Conservation (phyloP, 306 rosid species). For the Cotoneaster glaucophyllus region DNA sequence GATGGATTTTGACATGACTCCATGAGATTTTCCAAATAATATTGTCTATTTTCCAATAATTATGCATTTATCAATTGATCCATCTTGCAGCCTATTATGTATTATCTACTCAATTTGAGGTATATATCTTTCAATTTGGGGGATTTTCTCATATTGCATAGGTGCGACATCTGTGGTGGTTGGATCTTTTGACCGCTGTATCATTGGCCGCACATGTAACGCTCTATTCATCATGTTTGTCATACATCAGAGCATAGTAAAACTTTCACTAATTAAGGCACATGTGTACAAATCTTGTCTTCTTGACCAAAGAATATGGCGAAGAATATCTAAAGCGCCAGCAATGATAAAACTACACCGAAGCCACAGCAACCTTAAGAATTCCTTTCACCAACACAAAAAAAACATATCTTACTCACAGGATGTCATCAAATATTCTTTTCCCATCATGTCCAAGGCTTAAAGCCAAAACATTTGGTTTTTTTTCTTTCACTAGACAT, state of each 20-base stretch:
- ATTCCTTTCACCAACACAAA: background rate
- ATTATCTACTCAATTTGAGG: conserved; percentile 27
- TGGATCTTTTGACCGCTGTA: background rate
- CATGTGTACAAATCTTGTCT: background rate
- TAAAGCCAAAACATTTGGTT: background rate
- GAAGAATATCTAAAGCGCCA: background rate
- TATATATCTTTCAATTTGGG: background rate
- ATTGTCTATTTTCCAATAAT: conserved; percentile 37
- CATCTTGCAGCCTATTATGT: conserved; percentile 26
- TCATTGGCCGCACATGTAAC: background rate
- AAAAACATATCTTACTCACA: background rate
- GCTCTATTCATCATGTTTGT: background rate
- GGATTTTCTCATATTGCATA: no score
- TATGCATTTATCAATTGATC: conserved; percentile 27
- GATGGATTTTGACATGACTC: conserved; percentile 9
- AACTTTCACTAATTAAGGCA: background rate
- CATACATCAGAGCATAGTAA: background rate
- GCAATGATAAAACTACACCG: background rate
- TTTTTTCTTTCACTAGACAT: background rate
- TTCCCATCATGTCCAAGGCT: background rate
- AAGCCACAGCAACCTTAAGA: conserved; percentile 2
- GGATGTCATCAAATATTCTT: background rate
- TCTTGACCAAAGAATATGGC: background rate
- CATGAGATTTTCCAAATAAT: conserved; percentile 32
- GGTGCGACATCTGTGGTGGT: background rate